Percentiles rank a stretch among this genome's conserved stretches.
phyloP scores from a whole-genome alignment of 177 flowering plant genomes.

The Vitis hybrid region DNA sequence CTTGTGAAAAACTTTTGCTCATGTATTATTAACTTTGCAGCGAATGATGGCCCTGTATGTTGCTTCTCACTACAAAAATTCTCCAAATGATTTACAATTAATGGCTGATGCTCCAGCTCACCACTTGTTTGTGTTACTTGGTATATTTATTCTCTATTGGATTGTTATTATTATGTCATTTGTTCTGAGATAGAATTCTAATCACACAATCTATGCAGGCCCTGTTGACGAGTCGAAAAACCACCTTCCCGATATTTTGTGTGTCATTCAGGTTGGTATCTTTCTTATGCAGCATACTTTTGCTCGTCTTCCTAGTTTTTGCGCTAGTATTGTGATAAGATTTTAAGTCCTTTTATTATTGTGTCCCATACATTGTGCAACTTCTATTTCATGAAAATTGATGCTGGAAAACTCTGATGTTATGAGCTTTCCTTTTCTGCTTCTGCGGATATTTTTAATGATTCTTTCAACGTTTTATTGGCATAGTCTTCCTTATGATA shows the following conservation, averaged over 20 bases:
- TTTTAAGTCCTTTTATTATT: not conserved
- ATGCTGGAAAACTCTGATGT: too few relatives aligned
- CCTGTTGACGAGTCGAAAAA: constrained; percentile 94
- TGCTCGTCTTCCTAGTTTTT: not conserved
- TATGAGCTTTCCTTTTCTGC: too few relatives aligned
- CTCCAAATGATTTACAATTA: constrained; percentile 94
- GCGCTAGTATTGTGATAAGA: not conserved
- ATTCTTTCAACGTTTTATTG: too few relatives aligned
- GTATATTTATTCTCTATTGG: constrained; percentile 33
- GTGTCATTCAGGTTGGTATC: constrained; percentile 84
- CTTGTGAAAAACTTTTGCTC: not conserved
- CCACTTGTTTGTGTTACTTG: constrained; percentile 94
- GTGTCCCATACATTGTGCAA: too few relatives aligned
- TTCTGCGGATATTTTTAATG: too few relatives aligned
- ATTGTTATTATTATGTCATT: not conserved
- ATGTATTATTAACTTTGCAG: constrained; percentile 40
- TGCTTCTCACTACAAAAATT: constrained; percentile 96
- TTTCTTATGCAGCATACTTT: not conserved
- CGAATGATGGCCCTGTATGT: constrained; percentile 98
- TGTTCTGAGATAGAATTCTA: not conserved
- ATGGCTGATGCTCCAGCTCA: constrained; percentile 99
- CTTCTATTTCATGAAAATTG: too few relatives aligned
- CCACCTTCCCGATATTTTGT: constrained; percentile 91
- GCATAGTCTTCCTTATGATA: too few relatives aligned
- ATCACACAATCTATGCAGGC: constrained; percentile 44